Percentiles rank a stretch among this genome's conserved stretches.
phyloP scores from a whole-genome alignment of 2,329 filamentous ascomycete species.

The Claviceps pusilla region DNA sequence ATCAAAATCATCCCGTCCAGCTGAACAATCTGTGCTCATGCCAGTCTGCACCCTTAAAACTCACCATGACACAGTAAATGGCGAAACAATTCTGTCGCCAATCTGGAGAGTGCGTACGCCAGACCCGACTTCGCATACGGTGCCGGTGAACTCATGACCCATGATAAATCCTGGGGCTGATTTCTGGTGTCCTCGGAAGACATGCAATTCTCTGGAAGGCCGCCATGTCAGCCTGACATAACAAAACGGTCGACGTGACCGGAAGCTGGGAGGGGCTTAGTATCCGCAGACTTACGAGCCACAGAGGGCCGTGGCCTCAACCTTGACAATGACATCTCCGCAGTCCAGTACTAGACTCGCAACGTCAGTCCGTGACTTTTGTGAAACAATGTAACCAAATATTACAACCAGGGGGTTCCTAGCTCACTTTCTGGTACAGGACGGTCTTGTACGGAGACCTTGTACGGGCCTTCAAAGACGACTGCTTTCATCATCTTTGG shows the following conservation, averaged over 20 bases:
- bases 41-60: conserved; percentile 10
- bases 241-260: neutral
- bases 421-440: conserved; percentile 50
- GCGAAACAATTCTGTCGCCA: conserved; percentile 67
- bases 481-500: conserved; percentile 67
- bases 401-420: neutral
- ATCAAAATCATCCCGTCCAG: neutral
- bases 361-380: neutral
- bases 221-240: neutral
- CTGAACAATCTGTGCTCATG: neutral
- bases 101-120: conserved; percentile 52
- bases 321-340: conserved; percentile 68
- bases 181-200: conserved; percentile 68
- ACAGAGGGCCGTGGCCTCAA: conserved; percentile 70
- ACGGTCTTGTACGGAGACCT: conserved; percentile 62
- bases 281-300: conserved; percentile 51
- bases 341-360: conserved; percentile 43
- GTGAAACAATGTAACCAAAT: neutral
- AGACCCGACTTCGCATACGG: conserved; percentile 51
- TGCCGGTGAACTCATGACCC: conserved; percentile 82
- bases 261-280: neutral
- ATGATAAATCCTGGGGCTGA: conserved; percentile 48
- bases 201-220: conserved; percentile 57
- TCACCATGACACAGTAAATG: conserved; percentile 70
- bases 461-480: conserved; percentile 65